Evolutionary conservation across 2,329 filamentous ascomycete genomes (phyloP), one percentile per base, ranked within the genome.

Genomic region (Nannizziopsis arthrosporioides): DNA sequence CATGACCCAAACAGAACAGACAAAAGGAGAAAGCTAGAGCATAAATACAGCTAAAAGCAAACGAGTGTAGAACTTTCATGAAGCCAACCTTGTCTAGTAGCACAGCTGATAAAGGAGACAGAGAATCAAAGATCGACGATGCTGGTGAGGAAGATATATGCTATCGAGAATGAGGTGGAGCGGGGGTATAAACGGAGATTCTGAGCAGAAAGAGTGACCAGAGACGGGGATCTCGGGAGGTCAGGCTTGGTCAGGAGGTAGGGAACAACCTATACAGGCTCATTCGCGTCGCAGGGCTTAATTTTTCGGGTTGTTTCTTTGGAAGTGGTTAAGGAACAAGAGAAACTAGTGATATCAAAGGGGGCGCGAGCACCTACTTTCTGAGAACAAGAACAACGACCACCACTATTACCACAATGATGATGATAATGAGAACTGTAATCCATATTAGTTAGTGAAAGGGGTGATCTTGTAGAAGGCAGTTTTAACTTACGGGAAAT

Each of bases 401-500:
- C 57, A 69, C 70, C 37, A 75, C 65, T 42, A 70, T 59, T 47
- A 71, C 57, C 50, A 66, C 62, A 47, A 77, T 67, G 56, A 77
- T 72, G 47, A 69, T 62, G 55, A 78, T 69, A 56, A 78, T 76
- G 52, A 76, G 61, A 47, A 76, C 74, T 77, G 47, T 18, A 41
- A 42, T 38, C 30, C 53, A 53, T 14, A 12, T 14, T 22, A 44
- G 45, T 42, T 11, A 17, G 10, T 22, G 8, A n/a, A 35, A 5
- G 9, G 12, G 11, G 5, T n/a, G 27, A 42, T 19, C 11, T 14
- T 5, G 5, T 31, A 11, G 2, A 44, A 42, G 30, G 15, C 17
- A 17, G 14, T n/a, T 15, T 27, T 43, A 19, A 78, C 76, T 68
- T 63, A 75, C 72, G 70, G 57, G 74, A 70, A 60, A 95, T 86